A percentile compares a stretch with the other conserved stretches of the same genome.
Evolutionary conservation across 2,329 filamentous ascomycete species (phyloP).

Genomic region (Fusarium chuoi): DNA sequence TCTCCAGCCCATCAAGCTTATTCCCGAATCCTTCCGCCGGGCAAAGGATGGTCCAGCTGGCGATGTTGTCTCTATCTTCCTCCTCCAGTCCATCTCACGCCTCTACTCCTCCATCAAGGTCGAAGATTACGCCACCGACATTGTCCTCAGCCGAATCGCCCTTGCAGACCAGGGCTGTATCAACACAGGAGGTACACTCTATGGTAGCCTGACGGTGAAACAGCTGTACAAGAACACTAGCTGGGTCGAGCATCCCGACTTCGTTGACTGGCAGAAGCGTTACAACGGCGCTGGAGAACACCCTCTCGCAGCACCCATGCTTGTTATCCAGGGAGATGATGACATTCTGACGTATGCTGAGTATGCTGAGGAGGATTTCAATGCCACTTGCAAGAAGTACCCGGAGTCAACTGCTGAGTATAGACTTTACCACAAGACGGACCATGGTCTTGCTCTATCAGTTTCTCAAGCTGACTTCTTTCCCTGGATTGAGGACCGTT

Average conservation of each 20-base stretch:
- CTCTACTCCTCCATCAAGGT: slow-evolving; percentile 2
- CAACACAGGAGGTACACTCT: neutral
- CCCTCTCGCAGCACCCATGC: slow-evolving; percentile 16
- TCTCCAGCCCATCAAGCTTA: slow-evolving; percentile 14
- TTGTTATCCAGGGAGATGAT: slow-evolving; percentile 5
- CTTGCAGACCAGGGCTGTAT: slow-evolving; percentile 16
- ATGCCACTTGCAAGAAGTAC: slow-evolving; percentile 1
- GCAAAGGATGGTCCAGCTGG: slow-evolving; percentile 10
- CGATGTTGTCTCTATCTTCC: slow-evolving; percentile 16
- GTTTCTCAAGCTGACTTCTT: neutral
- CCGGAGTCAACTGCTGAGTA: slow-evolving; percentile 2
- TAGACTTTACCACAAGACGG: neutral
- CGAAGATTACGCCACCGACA: slow-evolving; percentile 11
- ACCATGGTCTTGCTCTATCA: neutral
- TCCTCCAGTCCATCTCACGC: neutral
- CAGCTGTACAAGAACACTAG: slow-evolving; percentile 19
- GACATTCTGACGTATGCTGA: slow-evolving; percentile 12
- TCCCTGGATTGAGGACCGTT: slow-evolving; percentile 1
- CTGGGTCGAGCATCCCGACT: slow-evolving; percentile 8
- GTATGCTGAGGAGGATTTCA: slow-evolving; percentile 1
- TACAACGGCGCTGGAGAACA: slow-evolving; percentile 13
- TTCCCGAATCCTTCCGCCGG: slow-evolving; percentile 13
- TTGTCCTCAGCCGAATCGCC: neutral
- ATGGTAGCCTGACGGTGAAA: neutral
- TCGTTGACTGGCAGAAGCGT: slow-evolving; percentile 19